Conservation (phyloP, 2,329 filamentous ascomycete species). For the Keithomyces neogunnii region DNA sequence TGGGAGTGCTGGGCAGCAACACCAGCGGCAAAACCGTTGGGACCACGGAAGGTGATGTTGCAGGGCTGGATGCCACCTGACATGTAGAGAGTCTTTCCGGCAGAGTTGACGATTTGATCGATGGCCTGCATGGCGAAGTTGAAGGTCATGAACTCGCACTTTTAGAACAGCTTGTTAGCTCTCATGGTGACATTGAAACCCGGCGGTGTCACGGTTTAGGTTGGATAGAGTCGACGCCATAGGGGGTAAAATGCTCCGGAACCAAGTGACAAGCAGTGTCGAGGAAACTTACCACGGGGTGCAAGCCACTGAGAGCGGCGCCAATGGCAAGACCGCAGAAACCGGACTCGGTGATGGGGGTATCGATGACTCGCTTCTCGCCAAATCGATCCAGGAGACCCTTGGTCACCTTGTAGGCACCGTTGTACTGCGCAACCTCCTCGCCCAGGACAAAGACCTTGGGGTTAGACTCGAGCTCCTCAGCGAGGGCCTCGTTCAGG, state of each 20-base stretch:
- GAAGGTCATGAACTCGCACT: conserved; percentile 99
- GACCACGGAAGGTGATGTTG: conserved; percentile 98
- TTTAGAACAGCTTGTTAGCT: not conserved
- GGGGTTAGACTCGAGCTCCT: conserved; percentile 88
- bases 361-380: conserved; percentile 95
- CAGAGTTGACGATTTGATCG: conserved; percentile 99
- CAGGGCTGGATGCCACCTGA: conserved; percentile 98
- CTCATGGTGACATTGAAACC: not conserved
- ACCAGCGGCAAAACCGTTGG: conserved; percentile 95
- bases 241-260: not conserved
- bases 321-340: conserved; percentile 92
- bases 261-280: not conserved
- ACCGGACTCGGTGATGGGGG: conserved; percentile 94
- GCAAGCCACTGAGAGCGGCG: conserved; percentile 86
- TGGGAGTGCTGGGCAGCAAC: conserved; percentile 97
- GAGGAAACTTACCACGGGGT: conserved; percentile 69
- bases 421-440: conserved; percentile 99
- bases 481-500: conserved; percentile 92
- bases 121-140: conserved; percentile 99
- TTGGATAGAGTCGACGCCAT: not conserved
- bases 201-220: not conserved
- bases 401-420: conserved; percentile 99
- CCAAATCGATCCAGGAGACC: conserved; percentile 95
- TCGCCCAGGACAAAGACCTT: conserved; percentile 96
- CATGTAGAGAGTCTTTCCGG: conserved; percentile 99